phyloP scores from a whole-genome alignment of 2,329 filamentous ascomycete genomes.

The Dryadomyces sulphureus region DNA sequence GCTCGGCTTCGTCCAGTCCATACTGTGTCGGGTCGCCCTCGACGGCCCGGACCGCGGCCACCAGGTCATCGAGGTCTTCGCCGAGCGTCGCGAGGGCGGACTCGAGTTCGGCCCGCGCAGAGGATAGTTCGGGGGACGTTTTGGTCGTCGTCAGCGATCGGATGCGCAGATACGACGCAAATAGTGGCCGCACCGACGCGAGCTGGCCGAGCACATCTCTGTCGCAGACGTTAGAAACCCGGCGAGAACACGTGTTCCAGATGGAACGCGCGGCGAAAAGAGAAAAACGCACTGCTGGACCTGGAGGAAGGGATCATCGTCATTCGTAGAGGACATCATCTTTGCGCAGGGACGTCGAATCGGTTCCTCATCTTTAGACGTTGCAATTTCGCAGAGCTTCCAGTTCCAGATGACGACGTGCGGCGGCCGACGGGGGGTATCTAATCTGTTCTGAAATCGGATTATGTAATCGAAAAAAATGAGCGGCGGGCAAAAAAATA shows the following conservation, averaged over 20 bases:
- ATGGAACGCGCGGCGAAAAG: neutral
- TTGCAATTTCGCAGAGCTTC: neutral
- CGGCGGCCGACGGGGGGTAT: conserved; percentile 1
- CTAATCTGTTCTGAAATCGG: neutral
- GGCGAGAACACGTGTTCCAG: neutral
- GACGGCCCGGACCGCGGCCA: conserved; percentile 73
- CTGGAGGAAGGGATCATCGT: conserved; percentile 58
- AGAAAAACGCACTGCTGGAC: conserved; percentile 46
- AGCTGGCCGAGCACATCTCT: conserved; percentile 85
- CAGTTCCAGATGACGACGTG: neutral
- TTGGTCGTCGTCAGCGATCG: conserved; percentile 63
- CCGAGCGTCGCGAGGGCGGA: conserved; percentile 50
- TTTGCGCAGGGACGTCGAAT: neutral
- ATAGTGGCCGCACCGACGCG: conserved; percentile 66
- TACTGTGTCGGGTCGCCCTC: conserved; percentile 79
- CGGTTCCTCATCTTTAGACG: neutral
- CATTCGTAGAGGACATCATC: conserved; percentile 55
- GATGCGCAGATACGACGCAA: conserved; percentile 91
- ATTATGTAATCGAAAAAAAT: neutral
- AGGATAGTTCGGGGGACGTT: conserved; percentile 70
- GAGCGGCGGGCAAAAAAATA: conserved; percentile 1
- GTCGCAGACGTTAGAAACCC: neutral
- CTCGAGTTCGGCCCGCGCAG: conserved; percentile 57
- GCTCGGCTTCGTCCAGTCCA: conserved; percentile 71
- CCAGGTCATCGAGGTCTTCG: conserved; percentile 78